phyloP scores from a whole-genome alignment of 73 alveolate genomes.

The Paramecium octaurelia region DNA sequence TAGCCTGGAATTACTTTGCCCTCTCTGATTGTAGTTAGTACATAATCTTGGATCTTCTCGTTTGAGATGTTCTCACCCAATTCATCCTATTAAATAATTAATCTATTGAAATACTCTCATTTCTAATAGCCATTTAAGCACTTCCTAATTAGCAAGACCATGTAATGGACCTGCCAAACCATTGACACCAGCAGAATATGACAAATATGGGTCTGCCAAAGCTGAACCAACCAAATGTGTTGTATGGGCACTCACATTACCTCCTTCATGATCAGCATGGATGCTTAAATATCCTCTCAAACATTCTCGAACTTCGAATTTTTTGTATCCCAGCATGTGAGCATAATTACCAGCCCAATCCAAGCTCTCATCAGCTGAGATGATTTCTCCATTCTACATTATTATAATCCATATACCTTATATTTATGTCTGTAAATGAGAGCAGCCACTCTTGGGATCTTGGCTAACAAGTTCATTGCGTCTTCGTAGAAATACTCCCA shows the following conservation, averaged over 20 bases:
- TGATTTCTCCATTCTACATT: not conserved
- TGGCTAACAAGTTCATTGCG: constrained; percentile 77
- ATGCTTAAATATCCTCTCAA: constrained; percentile 80
- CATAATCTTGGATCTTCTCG: constrained; percentile 73
- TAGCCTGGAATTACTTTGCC: constrained; percentile 91
- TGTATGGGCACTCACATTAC: constrained; percentile 93
- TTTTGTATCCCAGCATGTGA: constrained; percentile 78
- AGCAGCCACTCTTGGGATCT: constrained; percentile 84
- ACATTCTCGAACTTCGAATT: constrained; percentile 72
- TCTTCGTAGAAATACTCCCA: constrained; percentile 89
- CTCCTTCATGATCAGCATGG: constrained; percentile 91
- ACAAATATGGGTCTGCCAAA: constrained; percentile 90
- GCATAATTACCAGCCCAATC: constrained; percentile 81
- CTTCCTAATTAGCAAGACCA: constrained; percentile 95
- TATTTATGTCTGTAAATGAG: constrained; percentile 76
- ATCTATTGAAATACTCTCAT: constrained; percentile 36
- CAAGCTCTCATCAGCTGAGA: constrained; percentile 15
- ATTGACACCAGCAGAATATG: constrained; percentile 86
- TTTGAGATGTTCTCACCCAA: constrained; percentile 77
- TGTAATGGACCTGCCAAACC: constrained; percentile 98
- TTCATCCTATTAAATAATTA: constrained; percentile 21
- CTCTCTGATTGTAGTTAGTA: constrained; percentile 55
- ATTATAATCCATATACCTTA: constrained; percentile 27
- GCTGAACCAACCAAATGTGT: constrained; percentile 91
- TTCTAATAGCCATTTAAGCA: constrained; percentile 81